Evolutionary conservation across 805 yeast genomes (phyloP), one percentile per base, ranked within the genome.

Genomic region (Henningerozyma blattae): DNA sequence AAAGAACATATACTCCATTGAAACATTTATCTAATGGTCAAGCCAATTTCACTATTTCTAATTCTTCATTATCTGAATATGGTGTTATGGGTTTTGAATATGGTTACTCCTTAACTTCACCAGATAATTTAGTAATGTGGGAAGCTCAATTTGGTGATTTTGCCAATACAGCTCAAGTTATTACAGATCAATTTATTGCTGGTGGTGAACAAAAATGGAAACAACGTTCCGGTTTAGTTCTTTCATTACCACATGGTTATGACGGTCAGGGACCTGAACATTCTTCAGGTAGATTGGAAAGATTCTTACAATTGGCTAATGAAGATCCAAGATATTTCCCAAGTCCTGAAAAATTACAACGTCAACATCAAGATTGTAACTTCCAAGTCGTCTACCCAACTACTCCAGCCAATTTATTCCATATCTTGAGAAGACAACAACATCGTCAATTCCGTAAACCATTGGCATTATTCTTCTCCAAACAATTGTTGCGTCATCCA

Each of bases 231-330:
- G 99, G 99, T 59, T 58, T 91, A 39, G 94, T 91, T 26, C 65
- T 91, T 48, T 84, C 96, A 3, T 72, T 91, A 63, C 99, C 99
- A 38, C 99, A 91, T 60, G 99, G 99, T 67, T 91, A 87, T 61
- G 99, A 91, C 60, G 99, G 99, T 47, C 98, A 91, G 69, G 99
- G 99, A 54, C 97, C 99, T 46, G 99, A 91, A 69, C 99, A 91
- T 66, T 91, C 98, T 18, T 83, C 95, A 37, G 97, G 94, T 53
- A 80, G 97, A 72, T 64, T 91, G 35, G 99, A 91, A 69, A 79
- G 99, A 69, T 91, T 86, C 67, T 71, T 91, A 62, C 95, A 84
- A 68, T 65, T 91, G 56, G 80, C 95, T 56, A 87, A 87, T 59
- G 99, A 91, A 67, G 98, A 91, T 61, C 85, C 84, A 52, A 81